Conservation (phyloP, 2,329 filamentous ascomycete species). For the Furcasterigmium sp. region DNA sequence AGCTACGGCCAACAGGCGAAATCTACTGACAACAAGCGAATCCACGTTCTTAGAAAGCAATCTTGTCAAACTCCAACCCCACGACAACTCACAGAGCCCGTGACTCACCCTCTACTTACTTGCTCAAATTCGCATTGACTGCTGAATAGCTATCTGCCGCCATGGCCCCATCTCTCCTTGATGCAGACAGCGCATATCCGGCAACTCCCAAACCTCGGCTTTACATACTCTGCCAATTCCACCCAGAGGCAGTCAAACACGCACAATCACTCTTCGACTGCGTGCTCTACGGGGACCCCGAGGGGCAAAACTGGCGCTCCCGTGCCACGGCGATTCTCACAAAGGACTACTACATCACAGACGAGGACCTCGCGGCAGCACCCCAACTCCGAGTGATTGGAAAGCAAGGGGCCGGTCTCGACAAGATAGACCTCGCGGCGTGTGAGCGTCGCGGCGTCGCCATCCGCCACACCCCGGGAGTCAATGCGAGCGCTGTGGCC, state of each 20-base stretch:
- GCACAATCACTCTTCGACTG: constrained; percentile 27
- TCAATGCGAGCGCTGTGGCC: constrained; percentile 25
- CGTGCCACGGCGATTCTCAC: constrained; percentile 29
- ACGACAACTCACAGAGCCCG: too few species aligned
- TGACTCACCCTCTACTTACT: too few species aligned
- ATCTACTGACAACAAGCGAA: too few species aligned
- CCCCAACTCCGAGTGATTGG: constrained; percentile 18
- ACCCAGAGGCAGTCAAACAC: constrained; percentile 22
- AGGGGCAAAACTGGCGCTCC: constrained; percentile 24
- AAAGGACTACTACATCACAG: constrained; percentile 23
- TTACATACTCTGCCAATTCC: constrained; percentile 28
- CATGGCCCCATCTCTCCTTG: too few species aligned
- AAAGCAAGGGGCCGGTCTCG: constrained; percentile 24
- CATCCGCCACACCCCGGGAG: constrained; percentile 18
- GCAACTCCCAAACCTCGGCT: constrained; percentile 23
- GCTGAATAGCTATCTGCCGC: too few species aligned
- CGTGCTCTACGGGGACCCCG: constrained; percentile 23
- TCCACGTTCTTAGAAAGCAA: too few species aligned
- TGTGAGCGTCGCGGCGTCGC: constrained; percentile 12
- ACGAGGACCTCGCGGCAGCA: constrained; percentile 17
- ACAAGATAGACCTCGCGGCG: constrained; percentile 21
- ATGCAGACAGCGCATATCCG: too few species aligned
- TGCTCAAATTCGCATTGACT: too few species aligned
- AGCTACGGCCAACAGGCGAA: too few species aligned
- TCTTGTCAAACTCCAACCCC: too few species aligned